Base-by-base conservation (phyloP, 163 green algal genomes). In the Prototheca wickerhamii region DNA sequence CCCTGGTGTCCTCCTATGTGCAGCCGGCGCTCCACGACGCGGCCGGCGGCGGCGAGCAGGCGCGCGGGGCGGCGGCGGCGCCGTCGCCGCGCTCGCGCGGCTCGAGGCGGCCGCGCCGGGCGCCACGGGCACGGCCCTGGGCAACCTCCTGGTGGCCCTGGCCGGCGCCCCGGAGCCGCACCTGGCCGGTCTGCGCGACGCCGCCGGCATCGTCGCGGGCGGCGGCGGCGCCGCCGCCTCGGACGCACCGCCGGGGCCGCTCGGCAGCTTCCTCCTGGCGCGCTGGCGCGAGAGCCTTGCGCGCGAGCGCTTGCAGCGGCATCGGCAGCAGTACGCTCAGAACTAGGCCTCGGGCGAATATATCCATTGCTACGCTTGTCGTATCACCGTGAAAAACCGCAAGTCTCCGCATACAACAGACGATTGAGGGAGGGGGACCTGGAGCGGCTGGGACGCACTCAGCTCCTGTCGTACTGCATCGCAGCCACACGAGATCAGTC, bases 261-360 rank as follows among this genome's bases (percentile, higher is more conserved):
- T 87, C 18, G 80, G 80, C 0, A 71, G 80, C 59, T 87, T 84
- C 60, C 61, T 87, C 34, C 52, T 87, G 53, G 70, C 72, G 18
- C 64, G 74, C 60, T 83, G 72, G 77, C 59, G 64, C 2, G 74
- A 84, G 63, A 52, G 72, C 28, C 63, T 69, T 32, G 77, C 69
- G 5, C 62, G 70, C 3, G 77, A 84, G 70, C 42, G 67, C 5
- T 42, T 73, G 60, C 30, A 51, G 31, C 42, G 64, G 15, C 50
- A 49, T 29, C 58, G 62, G 58, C 65, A 72, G 65, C 53, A 37
- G 53, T 60, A 37, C 29, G 53, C 46, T 18, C 46, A 60, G 30
- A 37, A 35, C 1, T 60, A 35, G 25, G 20, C n/a, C n/a, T n/a
- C n/a, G n/a, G n/a, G n/a, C n/a, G n/a, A n/a, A n/a, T n/a, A n/a